Conservation (phyloP, 2,329 filamentous ascomycete species). For the Sporothrix curviconia region DNA sequence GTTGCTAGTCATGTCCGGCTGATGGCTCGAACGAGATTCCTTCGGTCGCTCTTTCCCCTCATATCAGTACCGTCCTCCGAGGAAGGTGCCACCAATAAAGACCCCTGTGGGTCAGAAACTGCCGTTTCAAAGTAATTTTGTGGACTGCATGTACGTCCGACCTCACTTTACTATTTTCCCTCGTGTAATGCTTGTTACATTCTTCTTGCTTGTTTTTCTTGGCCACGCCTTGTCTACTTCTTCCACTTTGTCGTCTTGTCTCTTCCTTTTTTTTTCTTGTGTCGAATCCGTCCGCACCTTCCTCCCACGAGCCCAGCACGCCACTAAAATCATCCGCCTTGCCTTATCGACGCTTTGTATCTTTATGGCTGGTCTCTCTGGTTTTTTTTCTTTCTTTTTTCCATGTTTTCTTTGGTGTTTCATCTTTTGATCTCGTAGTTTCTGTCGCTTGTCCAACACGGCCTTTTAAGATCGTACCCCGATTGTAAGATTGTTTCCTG, state of each 20-base stretch:
- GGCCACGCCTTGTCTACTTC: neutral
- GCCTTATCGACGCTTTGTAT: neutral
- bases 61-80: neutral
- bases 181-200: too few relatives aligned
- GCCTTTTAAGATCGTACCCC: neutral
- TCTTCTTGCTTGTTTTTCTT: neutral
- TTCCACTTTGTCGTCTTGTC: neutral
- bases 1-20: neutral
- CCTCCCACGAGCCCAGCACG: neutral
- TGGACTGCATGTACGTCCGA: too few relatives aligned
- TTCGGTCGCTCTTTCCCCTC: neutral
- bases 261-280: neutral
- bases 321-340: neutral
- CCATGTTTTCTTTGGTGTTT: neutral
- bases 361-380: neutral
- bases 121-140: neutral
- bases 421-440: neutral
- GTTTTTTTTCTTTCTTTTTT: neutral
- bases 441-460: neutral
- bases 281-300: neutral
- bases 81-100: too few relatives aligned
- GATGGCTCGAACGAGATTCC: too few relatives aligned
- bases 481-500: neutral
- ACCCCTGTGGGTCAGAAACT: neutral
- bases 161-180: too few relatives aligned